Conservation (phyloP, 441 rosid genomes). For the Dalechampia spathulata region DNA sequence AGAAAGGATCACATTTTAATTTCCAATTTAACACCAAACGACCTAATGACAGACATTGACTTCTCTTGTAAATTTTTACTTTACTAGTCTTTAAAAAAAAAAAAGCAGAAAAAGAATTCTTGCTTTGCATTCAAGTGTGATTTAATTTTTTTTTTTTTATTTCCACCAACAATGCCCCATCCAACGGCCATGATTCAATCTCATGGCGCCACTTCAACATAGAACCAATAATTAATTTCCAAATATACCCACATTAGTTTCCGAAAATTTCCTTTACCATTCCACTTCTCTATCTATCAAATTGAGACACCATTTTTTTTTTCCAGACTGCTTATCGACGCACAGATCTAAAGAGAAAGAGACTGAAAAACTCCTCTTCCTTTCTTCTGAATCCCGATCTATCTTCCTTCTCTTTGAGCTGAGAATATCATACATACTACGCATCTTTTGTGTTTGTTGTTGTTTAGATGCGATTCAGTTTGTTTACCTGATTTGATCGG, state of each 20-base stretch:
- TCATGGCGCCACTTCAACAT: background rate
- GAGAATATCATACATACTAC: background rate
- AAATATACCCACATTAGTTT: background rate
- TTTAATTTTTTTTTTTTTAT: too few species aligned
- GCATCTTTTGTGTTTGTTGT: background rate
- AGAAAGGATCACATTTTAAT: too few species aligned
- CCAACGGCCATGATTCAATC: conserved; percentile 3
- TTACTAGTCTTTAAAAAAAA: too few species aligned
- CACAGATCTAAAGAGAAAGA: conserved; percentile 13
- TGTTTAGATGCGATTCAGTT: conserved; percentile 5
- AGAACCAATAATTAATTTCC: background rate
- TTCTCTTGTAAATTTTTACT: too few species aligned
- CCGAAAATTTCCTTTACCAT: background rate
- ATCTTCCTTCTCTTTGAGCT: background rate
- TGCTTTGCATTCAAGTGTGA: conserved; percentile 9
- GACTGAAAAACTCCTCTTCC: background rate
- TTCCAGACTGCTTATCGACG: background rate
- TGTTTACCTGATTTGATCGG: conserved; percentile 11
- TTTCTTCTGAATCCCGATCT: background rate
- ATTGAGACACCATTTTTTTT: background rate
- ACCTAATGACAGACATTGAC: too few species aligned
- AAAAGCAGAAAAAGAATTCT: too few species aligned
- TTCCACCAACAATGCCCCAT: conserved; percentile 9
- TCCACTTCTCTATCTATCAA: background rate
- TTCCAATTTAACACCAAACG: too few species aligned